phyloP scores from a whole-genome alignment of 2,329 filamentous ascomycete genomes.

The Botrytis squamosa region DNA sequence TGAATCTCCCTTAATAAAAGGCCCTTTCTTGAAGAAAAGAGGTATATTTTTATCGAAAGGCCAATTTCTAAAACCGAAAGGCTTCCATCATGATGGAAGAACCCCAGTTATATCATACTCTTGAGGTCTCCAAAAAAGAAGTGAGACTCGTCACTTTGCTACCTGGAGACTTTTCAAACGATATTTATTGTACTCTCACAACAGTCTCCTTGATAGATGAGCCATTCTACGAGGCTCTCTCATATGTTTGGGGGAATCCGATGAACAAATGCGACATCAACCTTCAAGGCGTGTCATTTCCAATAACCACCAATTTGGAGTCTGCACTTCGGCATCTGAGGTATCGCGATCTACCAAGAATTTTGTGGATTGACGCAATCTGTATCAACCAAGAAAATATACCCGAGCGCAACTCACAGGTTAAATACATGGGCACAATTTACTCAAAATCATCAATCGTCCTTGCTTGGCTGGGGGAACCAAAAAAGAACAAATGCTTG shows the following conservation, averaged over 20 bases:
- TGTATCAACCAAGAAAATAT: background rate
- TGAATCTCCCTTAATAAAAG: background rate
- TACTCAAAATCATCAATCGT: background rate
- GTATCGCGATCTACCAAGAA: background rate
- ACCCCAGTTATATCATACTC: background rate
- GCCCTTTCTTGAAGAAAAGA: background rate
- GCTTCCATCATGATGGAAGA: background rate
- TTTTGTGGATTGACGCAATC: background rate
- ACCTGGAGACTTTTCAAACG: background rate
- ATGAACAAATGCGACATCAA: background rate
- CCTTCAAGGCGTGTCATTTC: background rate
- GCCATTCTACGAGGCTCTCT: background rate
- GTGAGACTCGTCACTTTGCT: background rate
- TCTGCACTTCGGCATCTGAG: background rate
- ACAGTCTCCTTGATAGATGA: background rate
- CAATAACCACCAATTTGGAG: background rate
- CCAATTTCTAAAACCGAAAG: rapidly evolving
- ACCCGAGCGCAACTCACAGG: background rate
- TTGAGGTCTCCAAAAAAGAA: background rate
- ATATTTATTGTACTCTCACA: background rate
- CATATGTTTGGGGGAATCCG: background rate
- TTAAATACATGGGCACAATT: background rate
- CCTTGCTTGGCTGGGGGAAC: background rate
- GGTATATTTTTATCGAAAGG: background rate
- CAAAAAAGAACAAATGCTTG: background rate